Conservation (phyloP, 352 stramenopile genomes). For the Globisporangium polare region DNA sequence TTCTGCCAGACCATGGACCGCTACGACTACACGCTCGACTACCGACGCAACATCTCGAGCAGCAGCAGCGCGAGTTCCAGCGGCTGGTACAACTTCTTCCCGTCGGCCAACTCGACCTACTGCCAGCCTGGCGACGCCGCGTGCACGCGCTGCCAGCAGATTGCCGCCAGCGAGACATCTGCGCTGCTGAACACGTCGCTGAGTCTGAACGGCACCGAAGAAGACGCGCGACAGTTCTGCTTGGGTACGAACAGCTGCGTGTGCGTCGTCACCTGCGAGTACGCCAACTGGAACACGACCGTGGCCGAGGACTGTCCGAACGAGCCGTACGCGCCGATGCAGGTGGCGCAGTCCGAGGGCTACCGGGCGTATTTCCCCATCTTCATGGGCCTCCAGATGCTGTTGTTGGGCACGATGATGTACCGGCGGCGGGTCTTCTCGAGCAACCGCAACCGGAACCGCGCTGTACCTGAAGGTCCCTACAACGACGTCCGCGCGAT, state of each 20-base stretch:
- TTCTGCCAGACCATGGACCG: slow-evolving; percentile 52
- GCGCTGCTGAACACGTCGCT: slow-evolving; percentile 21
- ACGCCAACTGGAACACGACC: slow-evolving; percentile 44
- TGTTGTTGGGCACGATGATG: slow-evolving; percentile 51
- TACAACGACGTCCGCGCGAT: slow-evolving; percentile 78
- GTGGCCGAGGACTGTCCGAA: slow-evolving; percentile 45
- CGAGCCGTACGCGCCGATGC: slow-evolving; percentile 16
- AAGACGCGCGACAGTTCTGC: slow-evolving; percentile 52
- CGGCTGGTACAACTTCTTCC: slow-evolving; percentile 65
- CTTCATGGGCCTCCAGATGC: slow-evolving; percentile 64
- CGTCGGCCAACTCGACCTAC: slow-evolving; percentile 58
- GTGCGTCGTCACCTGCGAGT: slow-evolving; percentile 59
- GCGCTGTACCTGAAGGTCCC: slow-evolving; percentile 28
- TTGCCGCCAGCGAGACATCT: slow-evolving; percentile 22
- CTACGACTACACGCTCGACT: slow-evolving; percentile 54
- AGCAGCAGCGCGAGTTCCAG: slow-evolving; percentile 23
- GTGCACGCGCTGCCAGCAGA: slow-evolving; percentile 40
- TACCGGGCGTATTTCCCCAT: slow-evolving; percentile 65
- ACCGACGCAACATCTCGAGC: slow-evolving; percentile 42
- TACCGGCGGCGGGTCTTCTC: slow-evolving; percentile 47
- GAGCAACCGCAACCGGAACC: slow-evolving; percentile 19
- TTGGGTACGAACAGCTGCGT: slow-evolving; percentile 49
- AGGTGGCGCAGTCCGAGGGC: slow-evolving; percentile 19
- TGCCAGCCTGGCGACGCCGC: slow-evolving; percentile 49
- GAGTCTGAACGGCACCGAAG: slow-evolving; percentile 29